Percentiles rank a stretch among this genome's conserved stretches.
Evolutionary conservation across 192 early-diverging fungal genomes (phyloP).

Genomic region (Coemansia umbellata): DNA sequence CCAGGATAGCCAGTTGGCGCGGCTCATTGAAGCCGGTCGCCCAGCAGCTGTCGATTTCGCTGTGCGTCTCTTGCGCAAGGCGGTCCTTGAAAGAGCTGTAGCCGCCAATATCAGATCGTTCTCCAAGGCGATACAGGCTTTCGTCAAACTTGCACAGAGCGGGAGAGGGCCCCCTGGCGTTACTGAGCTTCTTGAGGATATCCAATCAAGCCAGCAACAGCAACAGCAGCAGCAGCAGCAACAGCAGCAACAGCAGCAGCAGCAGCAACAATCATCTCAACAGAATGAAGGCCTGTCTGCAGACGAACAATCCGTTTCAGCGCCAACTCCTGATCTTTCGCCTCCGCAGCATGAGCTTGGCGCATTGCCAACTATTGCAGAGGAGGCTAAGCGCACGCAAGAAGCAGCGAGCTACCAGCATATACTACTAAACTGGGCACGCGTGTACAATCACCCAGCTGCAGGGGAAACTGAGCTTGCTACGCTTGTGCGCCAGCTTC

Average conservation of each 20-base stretch:
- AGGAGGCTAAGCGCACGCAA: slow-evolving; percentile 2
- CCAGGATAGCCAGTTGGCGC: slow-evolving; percentile 85
- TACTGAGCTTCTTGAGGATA: slow-evolving; percentile 32
- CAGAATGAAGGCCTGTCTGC: background rate
- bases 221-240: slow-evolving; percentile 3
- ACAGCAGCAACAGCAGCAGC: background rate
- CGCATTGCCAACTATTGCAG: background rate
- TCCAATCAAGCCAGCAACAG: slow-evolving; percentile 19
- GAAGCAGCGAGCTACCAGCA: slow-evolving; percentile 50
- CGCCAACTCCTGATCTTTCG: background rate
- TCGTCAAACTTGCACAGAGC: slow-evolving; percentile 61
- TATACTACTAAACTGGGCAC: slow-evolving; percentile 49
- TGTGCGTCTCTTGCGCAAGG: slow-evolving; percentile 66
- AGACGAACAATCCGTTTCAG: background rate
- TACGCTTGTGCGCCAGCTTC: slow-evolving; percentile 59
- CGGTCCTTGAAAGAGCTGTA: slow-evolving; percentile 50
- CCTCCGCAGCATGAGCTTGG: background rate
- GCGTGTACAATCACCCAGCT: slow-evolving; percentile 45
- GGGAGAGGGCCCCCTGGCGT: slow-evolving; percentile 57
- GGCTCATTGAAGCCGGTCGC: slow-evolving; percentile 75
- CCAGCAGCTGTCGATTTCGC: slow-evolving; percentile 73
- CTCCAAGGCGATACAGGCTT: slow-evolving; percentile 67
- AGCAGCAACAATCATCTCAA: background rate
- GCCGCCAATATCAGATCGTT: slow-evolving; percentile 59
- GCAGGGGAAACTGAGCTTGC: slow-evolving; percentile 43